Conservation (phyloP, 345 rosid genomes). For the Populus tremula region DNA sequence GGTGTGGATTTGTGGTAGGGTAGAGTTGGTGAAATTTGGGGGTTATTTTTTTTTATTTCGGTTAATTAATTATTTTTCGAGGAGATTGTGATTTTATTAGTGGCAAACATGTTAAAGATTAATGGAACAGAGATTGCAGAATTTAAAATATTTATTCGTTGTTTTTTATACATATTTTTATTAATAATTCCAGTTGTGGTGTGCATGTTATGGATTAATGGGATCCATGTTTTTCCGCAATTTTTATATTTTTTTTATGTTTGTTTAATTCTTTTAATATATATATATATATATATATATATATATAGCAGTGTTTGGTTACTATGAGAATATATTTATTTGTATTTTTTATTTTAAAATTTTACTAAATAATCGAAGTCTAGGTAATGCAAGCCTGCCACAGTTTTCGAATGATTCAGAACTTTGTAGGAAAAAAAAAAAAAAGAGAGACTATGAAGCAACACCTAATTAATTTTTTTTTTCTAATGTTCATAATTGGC, state of each 20-base stretch:
- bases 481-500: background rate
- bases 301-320: too few species aligned
- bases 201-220: background rate
- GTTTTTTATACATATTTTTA: background rate
- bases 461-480: background rate
- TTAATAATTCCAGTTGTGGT: background rate
- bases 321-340: too few species aligned
- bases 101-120: background rate
- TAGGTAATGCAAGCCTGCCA: background rate
- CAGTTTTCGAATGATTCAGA: background rate
- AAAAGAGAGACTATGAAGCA: background rate
- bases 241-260: too few species aligned
- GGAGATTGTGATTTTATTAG: background rate
- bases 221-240: background rate
- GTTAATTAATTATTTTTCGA: background rate
- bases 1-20: slow-evolving; percentile 57
- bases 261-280: too few species aligned
- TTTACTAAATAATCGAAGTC: too few species aligned
- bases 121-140: background rate
- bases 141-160: background rate
- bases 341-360: too few species aligned
- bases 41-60: background rate
- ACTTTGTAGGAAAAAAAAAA: background rate
- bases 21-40: background rate
- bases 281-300: too few species aligned